phyloP scores from a whole-genome alignment of 129 eudicot species.

The Escallonia herrerae region DNA sequence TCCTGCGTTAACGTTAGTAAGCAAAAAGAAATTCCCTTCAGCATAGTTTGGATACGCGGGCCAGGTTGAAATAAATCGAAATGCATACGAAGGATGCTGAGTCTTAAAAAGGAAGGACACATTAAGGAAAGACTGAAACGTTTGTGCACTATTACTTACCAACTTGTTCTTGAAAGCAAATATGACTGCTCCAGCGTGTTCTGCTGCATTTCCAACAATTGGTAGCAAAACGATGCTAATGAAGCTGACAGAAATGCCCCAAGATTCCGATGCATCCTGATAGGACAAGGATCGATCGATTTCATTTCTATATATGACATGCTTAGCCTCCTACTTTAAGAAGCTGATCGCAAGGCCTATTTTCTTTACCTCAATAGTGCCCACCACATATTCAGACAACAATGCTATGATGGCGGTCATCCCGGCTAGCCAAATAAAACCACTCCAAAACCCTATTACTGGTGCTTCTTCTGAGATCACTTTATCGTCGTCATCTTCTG shows the following conservation, averaged over 20 bases:
- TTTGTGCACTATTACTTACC: conserved; percentile 28
- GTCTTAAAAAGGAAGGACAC: background rate
- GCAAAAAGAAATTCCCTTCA: background rate
- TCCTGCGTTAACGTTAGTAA: conserved; percentile 40
- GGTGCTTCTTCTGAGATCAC: conserved; percentile 36
- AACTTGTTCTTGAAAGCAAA: conserved; percentile 89
- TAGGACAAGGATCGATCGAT: background rate
- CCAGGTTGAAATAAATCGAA: background rate
- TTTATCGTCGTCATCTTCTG: conserved; percentile 31
- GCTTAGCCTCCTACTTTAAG: no score
- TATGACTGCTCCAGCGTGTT: conserved; percentile 93
- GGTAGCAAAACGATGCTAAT: conserved; percentile 85
- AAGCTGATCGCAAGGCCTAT: no score
- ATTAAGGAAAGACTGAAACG: background rate
- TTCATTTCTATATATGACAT: background rate
- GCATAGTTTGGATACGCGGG: background rate
- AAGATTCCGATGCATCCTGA: conserved; percentile 74
- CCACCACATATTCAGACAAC: conserved; percentile 79
- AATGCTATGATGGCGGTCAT: conserved; percentile 75
- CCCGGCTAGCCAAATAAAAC: conserved; percentile 58
- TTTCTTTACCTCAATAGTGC: conserved; percentile 68
- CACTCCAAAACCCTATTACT: conserved; percentile 78
- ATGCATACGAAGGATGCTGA: background rate
- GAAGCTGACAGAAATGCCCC: conserved; percentile 89
- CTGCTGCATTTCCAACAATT: conserved; percentile 93